phyloP scores from a whole-genome alignment of 2,329 filamentous ascomycete genomes.

The Colletotrichum higginsianum region DNA sequence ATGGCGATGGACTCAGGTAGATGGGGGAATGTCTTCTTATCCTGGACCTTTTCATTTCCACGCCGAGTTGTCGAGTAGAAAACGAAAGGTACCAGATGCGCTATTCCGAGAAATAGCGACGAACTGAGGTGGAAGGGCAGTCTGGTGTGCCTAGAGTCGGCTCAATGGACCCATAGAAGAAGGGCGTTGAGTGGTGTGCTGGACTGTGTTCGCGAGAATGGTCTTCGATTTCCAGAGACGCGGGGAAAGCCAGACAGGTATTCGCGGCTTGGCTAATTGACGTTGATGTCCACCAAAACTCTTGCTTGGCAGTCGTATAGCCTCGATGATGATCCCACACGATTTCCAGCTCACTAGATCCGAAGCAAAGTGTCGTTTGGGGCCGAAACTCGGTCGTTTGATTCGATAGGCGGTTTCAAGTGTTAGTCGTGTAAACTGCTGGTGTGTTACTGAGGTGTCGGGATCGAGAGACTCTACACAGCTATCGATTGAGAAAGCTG shows the following conservation, averaged over 20 bases:
- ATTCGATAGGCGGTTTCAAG: not conserved
- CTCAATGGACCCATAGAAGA: constrained; percentile 16
- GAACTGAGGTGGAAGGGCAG: not conserved
- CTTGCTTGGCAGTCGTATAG: not conserved
- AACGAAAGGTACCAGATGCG: constrained; percentile 11
- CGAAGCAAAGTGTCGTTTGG: not conserved
- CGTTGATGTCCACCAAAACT: not conserved
- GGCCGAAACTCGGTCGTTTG: not conserved
- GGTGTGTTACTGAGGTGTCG: not conserved
- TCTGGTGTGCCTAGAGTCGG: constrained; percentile 22
- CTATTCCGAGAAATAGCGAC: constrained; percentile 8
- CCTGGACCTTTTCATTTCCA: constrained; percentile 63
- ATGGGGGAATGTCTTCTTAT: constrained; percentile 61
- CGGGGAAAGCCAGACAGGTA: not conserved
- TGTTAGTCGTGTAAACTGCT: not conserved
- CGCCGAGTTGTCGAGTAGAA: constrained; percentile 26
- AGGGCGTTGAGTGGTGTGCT: no score
- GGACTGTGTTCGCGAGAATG: no score
- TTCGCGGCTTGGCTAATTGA: not conserved
- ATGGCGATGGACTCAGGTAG: constrained; percentile 58
- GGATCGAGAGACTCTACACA: not conserved
- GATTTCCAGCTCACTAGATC: not conserved
- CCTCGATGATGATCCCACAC: constrained; percentile 3
- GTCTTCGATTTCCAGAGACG: not conserved
- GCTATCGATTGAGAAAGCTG: not conserved